These are phyloP conservation scores for Panicum virgatum DNA, from an alignment of 202 grass and related monocot species.

Conservation along the genomic window DNA sequence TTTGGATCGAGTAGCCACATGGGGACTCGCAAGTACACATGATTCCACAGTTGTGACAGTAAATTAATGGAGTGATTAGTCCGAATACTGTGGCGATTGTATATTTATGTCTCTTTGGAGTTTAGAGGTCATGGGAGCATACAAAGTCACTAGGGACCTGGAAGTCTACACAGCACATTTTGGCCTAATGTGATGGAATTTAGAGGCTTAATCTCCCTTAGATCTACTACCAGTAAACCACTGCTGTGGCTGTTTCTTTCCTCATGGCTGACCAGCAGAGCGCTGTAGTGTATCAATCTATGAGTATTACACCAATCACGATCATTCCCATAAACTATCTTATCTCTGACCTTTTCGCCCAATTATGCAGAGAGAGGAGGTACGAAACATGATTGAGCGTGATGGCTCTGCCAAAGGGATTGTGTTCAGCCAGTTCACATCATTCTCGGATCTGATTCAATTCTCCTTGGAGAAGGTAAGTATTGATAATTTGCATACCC, in stretches of 20 bases:
- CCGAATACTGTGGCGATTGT: neutral
- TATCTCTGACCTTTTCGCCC: conserved; percentile 15
- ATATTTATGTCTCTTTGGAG: conserved; percentile 4
- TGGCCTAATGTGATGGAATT: neutral
- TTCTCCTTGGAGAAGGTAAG: conserved; percentile 73
- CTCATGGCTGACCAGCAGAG: neutral
- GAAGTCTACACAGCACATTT: neutral
- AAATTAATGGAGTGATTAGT: neutral
- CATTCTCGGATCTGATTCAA: conserved; percentile 91
- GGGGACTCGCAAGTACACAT: neutral
- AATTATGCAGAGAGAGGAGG: conserved; percentile 68
- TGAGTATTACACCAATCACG: neutral
- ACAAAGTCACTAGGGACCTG: neutral
- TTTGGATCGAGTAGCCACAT: conserved; percentile 1
- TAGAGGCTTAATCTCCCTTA: neutral
- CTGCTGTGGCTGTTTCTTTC: neutral
- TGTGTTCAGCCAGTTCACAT: conserved; percentile 96
- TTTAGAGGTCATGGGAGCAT: neutral
- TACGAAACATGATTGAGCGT: conserved; percentile 86
- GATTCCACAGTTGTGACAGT: neutral
- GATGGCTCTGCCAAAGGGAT: conserved; percentile 98
- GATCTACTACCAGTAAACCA: neutral
- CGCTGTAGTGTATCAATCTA: neutral
- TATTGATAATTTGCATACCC: neutral
- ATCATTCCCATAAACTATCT: neutral